Evolutionary conservation across 352 stramenopile genomes (phyloP), one percentile per base, ranked within the genome.

Genomic region (Globisporangium splendens): DNA sequence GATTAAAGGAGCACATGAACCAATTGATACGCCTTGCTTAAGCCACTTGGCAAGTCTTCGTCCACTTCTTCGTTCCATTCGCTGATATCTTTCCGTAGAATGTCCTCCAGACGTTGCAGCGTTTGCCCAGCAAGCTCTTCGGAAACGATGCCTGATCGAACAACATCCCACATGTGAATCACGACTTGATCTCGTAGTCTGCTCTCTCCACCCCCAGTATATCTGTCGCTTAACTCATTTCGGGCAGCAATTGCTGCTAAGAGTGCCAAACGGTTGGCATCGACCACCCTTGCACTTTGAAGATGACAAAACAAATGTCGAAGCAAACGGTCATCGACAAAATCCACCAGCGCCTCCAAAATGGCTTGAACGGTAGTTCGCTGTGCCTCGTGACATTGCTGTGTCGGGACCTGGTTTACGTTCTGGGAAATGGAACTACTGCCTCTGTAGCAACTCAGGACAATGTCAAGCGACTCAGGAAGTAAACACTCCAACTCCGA

Each of bases 391-490:
- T 93, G 77, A 1, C 66, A 70, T 14, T 77, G 65, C 33, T 77
- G 63, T 2, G 38, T 50, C 14, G 42, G 54, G 10, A 51, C 22
- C 1, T 55, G 48, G 14, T 41, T 44, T 17, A 31, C 28, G 17
- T 49, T 41, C 10, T 24, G 22, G 24, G 22, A 39, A 15, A n/a
- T 17, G 14, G 51, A 54, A 3, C 14, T 33, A 15, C 62, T 64
- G n/a, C 68, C 68, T 18, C 71, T 64, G 46, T 83, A 89, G 46
- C 77, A 85, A 7, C 39, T 59, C 78, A 80, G 89, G 1, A 89
- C 63, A 1, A 77, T 59, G 46, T 86, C 68, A 15, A 93, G 56
- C 68, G 73, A 88, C 20, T 62, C 50, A 0, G 57, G 57, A 0
- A 66, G 50, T 6, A 86, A 57, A 11, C 53, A 60, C 39, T 75